A percentile compares a stretch with the other conserved stretches of the same genome.
Evolutionary conservation across 805 yeast species (phyloP).

Genomic region (Maudiozyma bulderi): DNA sequence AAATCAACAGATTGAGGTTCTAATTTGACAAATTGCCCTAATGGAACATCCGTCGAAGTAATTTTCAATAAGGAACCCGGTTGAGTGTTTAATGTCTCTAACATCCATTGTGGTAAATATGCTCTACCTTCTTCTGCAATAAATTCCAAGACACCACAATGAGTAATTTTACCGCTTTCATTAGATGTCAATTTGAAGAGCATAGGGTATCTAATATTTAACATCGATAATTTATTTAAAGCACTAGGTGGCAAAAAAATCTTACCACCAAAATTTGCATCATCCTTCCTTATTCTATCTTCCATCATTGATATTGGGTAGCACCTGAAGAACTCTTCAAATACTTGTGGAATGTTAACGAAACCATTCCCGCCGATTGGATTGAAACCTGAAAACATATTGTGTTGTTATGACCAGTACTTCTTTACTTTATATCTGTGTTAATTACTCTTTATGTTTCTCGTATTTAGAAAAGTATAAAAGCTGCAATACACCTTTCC

Average conservation of each 20-base stretch:
- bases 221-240: constrained; percentile 74
- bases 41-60: constrained; percentile 66
- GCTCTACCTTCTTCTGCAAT: constrained; percentile 96
- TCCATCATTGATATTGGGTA: constrained; percentile 91
- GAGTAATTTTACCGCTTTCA: constrained; percentile 51
- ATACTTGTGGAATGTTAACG: constrained; percentile 34
- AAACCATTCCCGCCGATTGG: constrained; percentile 15
- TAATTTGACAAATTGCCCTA: constrained; percentile 81
- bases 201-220: constrained; percentile 95
- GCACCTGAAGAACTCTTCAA: constrained; percentile 84
- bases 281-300: constrained; percentile 58
- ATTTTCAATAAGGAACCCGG: constrained; percentile 80
- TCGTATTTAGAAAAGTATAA: no score
- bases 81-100: constrained; percentile 58
- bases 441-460: no score
- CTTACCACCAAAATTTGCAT: constrained; percentile 89
- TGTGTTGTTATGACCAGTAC: neutral
- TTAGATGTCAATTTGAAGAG: constrained; percentile 71
- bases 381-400: constrained; percentile 33
- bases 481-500: neutral
- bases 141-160: constrained; percentile 92
- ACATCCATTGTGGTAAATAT: constrained; percentile 95
- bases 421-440: no score
- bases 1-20: constrained; percentile 95
- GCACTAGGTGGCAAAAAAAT: constrained; percentile 92